A percentile compares a stretch with the other conserved stretches of the same genome.
These are phyloP conservation scores for Graphiopsis chlorocephala DNA, from an alignment of 2,329 filamentous ascomycete species.

Conservation along the genomic window DNA sequence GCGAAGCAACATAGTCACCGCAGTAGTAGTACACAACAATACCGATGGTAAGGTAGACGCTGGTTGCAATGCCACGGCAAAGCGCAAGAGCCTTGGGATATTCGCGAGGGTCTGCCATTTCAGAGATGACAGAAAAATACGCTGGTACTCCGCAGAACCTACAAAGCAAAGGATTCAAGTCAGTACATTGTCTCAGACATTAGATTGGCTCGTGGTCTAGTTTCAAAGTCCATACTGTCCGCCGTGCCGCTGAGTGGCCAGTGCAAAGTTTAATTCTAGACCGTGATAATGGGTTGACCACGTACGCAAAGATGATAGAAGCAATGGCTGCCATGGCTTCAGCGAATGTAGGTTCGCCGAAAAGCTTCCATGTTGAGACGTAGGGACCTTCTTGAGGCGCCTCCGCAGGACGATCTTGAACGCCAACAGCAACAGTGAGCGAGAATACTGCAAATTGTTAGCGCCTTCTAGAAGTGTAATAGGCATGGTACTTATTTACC, in stretches of 20 bases:
- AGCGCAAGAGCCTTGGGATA: conserved; percentile 36
- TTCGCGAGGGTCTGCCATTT: conserved; percentile 38
- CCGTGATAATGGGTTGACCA: too few relatives aligned
- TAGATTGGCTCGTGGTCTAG: too few relatives aligned
- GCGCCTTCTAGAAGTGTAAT: neutral
- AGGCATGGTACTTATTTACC: neutral
- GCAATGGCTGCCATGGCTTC: conserved; percentile 19
- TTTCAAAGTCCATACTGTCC: too few relatives aligned
- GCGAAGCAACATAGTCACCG: conserved; percentile 47
- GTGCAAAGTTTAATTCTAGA: too few relatives aligned
- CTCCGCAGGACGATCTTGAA: conserved; percentile 36
- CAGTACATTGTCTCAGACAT: too few relatives aligned
- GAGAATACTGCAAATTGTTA: conserved; percentile 24
- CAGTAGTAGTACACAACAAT: conserved; percentile 48
- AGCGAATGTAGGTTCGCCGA: conserved; percentile 18
- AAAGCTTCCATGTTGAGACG: conserved; percentile 30
- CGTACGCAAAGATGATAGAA: conserved; percentile 38
- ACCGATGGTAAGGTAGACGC: conserved; percentile 38
- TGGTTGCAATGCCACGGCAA: conserved; percentile 22
- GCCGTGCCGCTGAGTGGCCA: too few relatives aligned
- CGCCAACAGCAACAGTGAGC: conserved; percentile 35
- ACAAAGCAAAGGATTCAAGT: too few relatives aligned
- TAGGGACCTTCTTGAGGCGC: conserved; percentile 32
- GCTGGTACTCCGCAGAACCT: conserved; percentile 39
- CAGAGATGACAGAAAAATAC: conserved; percentile 39